Evolutionary conservation across 768 basidiomycete genomes (phyloP).

Genomic region (Termitomyces sp.): DNA sequence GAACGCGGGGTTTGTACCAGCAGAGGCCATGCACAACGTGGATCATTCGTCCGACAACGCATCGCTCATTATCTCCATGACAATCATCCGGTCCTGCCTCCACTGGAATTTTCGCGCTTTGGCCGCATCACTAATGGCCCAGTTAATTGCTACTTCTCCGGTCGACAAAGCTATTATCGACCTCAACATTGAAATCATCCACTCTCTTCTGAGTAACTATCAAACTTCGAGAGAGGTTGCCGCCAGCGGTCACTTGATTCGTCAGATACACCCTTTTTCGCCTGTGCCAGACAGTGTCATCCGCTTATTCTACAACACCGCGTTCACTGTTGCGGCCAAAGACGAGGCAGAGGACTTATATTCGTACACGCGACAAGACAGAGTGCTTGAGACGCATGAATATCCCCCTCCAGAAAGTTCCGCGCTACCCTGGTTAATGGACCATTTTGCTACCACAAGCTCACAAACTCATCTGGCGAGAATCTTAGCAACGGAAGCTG

Average conservation of each 20-base stretch:
- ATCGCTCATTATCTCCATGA: constrained; percentile 39
- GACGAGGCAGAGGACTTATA: constrained; percentile 42
- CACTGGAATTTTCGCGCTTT: constrained; percentile 48
- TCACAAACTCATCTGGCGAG: constrained; percentile 42
- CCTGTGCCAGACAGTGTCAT: constrained; percentile 39
- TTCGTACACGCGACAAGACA: constrained; percentile 31
- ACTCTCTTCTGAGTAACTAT: constrained; percentile 29
- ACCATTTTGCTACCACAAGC: constrained; percentile 31
- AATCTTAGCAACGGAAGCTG: constrained; percentile 43
- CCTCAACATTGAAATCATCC: constrained; percentile 39
- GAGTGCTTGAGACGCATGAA: constrained; percentile 22
- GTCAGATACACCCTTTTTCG: constrained; percentile 26
- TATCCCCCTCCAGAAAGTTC: constrained; percentile 48
- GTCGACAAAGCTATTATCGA: constrained; percentile 21
- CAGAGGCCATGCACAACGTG: constrained; percentile 35
- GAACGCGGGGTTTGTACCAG: constrained; percentile 37
- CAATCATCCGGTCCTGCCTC: constrained; percentile 46
- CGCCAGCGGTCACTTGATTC: constrained; percentile 37
- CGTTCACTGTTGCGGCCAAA: constrained; percentile 21
- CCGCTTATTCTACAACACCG: constrained; percentile 40
- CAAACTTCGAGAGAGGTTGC: constrained; percentile 30
- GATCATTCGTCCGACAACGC: constrained; percentile 35
- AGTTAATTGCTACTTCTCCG: constrained; percentile 16
- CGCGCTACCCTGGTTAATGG: constrained; percentile 49
- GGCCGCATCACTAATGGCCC: constrained; percentile 33